Base-by-base conservation (phyloP, 2,329 filamentous ascomycete species). In the Aaosphaeria arxii region DNA sequence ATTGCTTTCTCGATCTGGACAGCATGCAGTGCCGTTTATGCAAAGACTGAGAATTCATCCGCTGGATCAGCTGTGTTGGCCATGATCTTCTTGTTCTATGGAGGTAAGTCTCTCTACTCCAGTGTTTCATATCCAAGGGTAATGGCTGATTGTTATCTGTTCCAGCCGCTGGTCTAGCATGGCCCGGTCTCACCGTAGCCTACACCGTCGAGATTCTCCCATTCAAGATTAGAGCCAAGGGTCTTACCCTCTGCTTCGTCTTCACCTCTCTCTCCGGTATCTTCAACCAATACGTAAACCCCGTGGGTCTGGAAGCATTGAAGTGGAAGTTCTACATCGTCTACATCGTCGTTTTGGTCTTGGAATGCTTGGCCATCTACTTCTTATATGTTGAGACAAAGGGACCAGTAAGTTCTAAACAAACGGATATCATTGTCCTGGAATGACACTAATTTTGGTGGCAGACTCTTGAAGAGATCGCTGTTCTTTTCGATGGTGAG, bases 1-100 rank as follows among this genome's bases (percentile, higher is more conserved):
- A 50, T 66, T 30, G 62, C 64, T 0, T 77, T 73, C 53, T 64
- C 73, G 38, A 54, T 74, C 47, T 69, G 72, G 59, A 75, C 73
- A 0, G 48, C 71, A 69, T 13, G 64, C 71, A 32, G 69, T 66
- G 4, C 73, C 64, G 7, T 40, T 28, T 47, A 45, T 33, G 42
- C 38, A n/a, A 40, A 40, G 24, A 13, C 39, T 1, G 13, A 36
- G 4, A 49, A 46, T 38, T 40, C 33, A 11, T 17, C 35, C 2
- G 49, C 47, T 13, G 51, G 48, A 6, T 28, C 32, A 5, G 44
- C 45, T 29, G 52, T 54, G 1, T 40, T 54, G 1, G 42, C 48
- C 4, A 51, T 40, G 28, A 40, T 52, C 32, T 54, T 54, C 46
- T n/a, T 36, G 9, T 36, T 36, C 33, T 36, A 36, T 36, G 33